Evolutionary conservation across 2,329 filamentous ascomycete genomes (phyloP), one percentile per base, ranked within the genome.

Genomic region (Ascochyta clinopodiicola): DNA sequence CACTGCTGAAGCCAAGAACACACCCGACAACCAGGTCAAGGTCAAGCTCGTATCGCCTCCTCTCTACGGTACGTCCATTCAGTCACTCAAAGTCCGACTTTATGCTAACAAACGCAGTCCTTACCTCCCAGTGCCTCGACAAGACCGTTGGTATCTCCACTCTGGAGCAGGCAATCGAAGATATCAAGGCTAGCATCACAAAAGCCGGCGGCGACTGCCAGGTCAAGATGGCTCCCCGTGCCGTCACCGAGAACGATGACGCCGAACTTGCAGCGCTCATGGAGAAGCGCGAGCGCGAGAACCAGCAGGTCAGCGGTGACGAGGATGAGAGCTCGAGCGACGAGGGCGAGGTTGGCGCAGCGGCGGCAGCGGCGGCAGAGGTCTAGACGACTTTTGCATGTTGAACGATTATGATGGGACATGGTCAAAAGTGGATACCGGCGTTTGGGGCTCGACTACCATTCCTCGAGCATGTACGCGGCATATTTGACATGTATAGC

Each of bases 211-310:
- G 95, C 59, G 87, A 86, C 73, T 89, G 94, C 72, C 85, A 88
- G 38, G 89, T 97, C 68, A 96, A 96, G 87, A 99, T 99, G 95
- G 93, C 95, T 71, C 95, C 95, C 66, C 98, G 98, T 87, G 95
- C 96, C 4, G 95, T 99, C 60, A 99, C 95, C 1, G 96, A 98
- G 84, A 96, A 92, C 77, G 96, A 99, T 71, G 95, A 99, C 73
- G 95, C 94, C 24, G 93, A 97, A 79, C 83, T 99, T 64, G 92
- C 97, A 78, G 95, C 94, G 47, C 85, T 99, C 63, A 99, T 99
- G 95, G 95, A 98, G 84, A 97, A 98, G 88, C 88, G 91, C 65
- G 95, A 96, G 83, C 89, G 92, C 64, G 94, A 98, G 85, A 99
- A 99, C 79, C 91, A 92, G 75, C 92, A 99, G 78, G 92, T 99